phyloP scores from a whole-genome alignment of 1,139 yeast species.

The Blastobotrys serpentis region DNA sequence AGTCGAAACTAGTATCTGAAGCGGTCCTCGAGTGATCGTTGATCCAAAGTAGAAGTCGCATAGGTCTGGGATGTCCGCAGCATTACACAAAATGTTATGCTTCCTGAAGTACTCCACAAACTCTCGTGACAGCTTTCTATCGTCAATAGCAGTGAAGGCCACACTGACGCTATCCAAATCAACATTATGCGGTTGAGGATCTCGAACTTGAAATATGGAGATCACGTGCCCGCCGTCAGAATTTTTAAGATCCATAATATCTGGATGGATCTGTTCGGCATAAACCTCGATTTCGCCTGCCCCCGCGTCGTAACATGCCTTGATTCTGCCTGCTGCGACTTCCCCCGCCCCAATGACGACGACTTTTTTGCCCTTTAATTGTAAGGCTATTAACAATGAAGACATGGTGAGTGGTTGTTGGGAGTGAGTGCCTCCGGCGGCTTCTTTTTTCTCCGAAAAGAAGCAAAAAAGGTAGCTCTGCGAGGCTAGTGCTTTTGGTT shows the following conservation, averaged over 20 bases:
- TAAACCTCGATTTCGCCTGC: conserved; percentile 64
- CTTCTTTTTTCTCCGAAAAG: too few species aligned
- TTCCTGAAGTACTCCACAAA: neutral
- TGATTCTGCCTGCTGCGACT: conserved; percentile 71
- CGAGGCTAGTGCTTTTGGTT: too few species aligned
- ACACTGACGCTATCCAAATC: conserved; percentile 10
- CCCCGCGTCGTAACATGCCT: conserved; percentile 64
- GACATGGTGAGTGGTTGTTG: conserved; percentile 34
- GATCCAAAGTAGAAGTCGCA: conserved; percentile 90
- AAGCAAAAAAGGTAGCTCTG: too few species aligned
- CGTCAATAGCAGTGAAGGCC: conserved; percentile 7
- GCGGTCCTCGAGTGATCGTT: conserved; percentile 69
- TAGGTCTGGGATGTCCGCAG: conserved; percentile 78
- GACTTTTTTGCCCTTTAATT: conserved; percentile 61
- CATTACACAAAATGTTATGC: conserved; percentile 41
- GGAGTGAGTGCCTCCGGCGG: too few species aligned
- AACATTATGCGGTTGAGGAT: conserved; percentile 26
- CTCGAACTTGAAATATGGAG: conserved; percentile 15
- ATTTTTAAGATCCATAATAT: conserved; percentile 15
- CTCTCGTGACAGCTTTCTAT: neutral
- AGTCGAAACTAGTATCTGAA: conserved; percentile 81
- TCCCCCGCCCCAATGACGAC: conserved; percentile 81
- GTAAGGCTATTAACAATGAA: conserved; percentile 71
- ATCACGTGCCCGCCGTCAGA: conserved; percentile 23
- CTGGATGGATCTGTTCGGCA: conserved; percentile 49